Base-by-base conservation (phyloP, 176 grass and related monocot genomes). In the Cenchrus americanus region DNA sequence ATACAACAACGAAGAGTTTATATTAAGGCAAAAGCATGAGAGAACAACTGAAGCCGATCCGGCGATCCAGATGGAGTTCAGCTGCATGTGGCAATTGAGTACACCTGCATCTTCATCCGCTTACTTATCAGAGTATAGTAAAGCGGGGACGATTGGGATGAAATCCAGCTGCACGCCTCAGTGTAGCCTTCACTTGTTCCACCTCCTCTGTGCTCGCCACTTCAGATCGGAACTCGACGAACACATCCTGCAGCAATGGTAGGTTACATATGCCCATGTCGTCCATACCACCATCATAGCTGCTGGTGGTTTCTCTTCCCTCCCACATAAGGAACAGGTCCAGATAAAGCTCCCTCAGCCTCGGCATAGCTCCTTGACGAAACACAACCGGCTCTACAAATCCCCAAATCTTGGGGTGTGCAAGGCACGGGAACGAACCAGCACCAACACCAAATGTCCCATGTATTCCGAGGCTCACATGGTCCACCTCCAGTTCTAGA, bases 371-470 rank as follows among this genome's bases (percentile, higher is more conserved):
- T 32, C 70, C 70, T 14, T 52, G 47, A 23, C 4, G 48, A 52
- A 73, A 73, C 7, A 53, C 48, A 3, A 73, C 48, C 5, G 46
- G 47, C 3, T 7, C 8, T 2, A 8, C 24, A 19, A 52, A 51
- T 52, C 48, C 48, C 2, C 0, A 0, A 2, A 71, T 26, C 1
- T 0, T 0, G 44, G 44, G 15, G 43, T 4, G 1, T 9, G 0
- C 11, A 2, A 71, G 69, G 69, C 69, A 71, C 7, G 69, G 13
- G 2, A 71, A 71, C 2, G 6, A 50, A 26, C 53, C 53, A 55
- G 53, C 53, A 1, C 53, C 53, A 19, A 19, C 44, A 0, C 14
- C 6, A 12, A 50, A 50, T 5, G n/a, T 44, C 0, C 0, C 44
- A 8, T 3, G n/a, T n/a, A 71, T 50, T 14, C 44, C 44, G 6